Base-by-base conservation (phyloP, 305 asterid genomes). In the Ajuga reptans region DNA sequence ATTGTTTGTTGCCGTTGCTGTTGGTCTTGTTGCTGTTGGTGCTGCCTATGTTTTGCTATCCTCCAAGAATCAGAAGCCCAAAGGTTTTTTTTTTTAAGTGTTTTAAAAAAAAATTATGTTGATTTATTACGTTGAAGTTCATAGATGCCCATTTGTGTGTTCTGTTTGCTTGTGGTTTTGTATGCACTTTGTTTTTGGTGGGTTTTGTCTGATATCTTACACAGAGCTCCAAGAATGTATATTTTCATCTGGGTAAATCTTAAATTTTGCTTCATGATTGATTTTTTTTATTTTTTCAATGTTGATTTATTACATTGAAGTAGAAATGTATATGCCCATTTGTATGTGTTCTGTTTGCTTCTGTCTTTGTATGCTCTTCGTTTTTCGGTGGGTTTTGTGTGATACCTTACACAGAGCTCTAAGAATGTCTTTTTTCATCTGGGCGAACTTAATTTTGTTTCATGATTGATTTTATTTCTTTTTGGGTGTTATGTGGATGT, bases 61-160 rank as follows among this genome's bases (percentile, higher is more conserved):
- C 31, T 73, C 86, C 64, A 86, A 83, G 84, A 82, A 83, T 59
- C 83, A 83, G 83, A 84, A 86, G 68, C 62, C 91, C 37, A 86
- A 83, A 84, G 96, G 96, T 89, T 36, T 69, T 73, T 4, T 43
- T 0, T 6, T 12, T 39, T 0, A n/a, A n/a, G n/a, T n/a, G n/a
- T n/a, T n/a, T n/a, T n/a, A n/a, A n/a, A n/a, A n/a, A n/a, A n/a
- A n/a, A n/a, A n/a, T n/a, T 66, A 6, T 47, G 9, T 8, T 47
- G 47, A 58, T 78, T 10, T 41, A 14, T 50, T 79, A 3, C 64
- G 43, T 57, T 39, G 69, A 56, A 56, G 10, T 24, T n/a, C n/a
- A n/a, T n/a, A 14, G 31, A 39, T 56, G 62, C 67, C 42, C 18
- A 45, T 64, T 7, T 62, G 18, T 50, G 12, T 63, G 14, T 46